These are phyloP conservation scores for Aspergillus panamensis DNA, from an alignment of 495 filamentous ascomycete species.

Conservation along the genomic window DNA sequence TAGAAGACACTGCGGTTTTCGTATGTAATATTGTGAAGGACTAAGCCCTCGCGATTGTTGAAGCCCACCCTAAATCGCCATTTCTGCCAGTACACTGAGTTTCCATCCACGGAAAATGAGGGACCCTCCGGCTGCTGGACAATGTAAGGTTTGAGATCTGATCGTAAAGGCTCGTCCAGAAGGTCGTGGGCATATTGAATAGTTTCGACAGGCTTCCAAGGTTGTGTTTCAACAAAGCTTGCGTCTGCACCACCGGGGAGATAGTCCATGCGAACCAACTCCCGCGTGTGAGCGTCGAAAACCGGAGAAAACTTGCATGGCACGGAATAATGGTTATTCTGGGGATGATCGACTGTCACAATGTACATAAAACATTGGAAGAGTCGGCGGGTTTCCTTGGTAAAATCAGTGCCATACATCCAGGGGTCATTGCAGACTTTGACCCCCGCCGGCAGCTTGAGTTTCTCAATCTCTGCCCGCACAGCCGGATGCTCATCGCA, in stretches of 20 bases:
- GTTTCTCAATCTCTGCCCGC: conserved; percentile 39
- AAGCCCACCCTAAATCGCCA: conserved; percentile 65
- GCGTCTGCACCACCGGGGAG: conserved; percentile 40
- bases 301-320: conserved; percentile 78
- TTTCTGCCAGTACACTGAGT: conserved; percentile 61
- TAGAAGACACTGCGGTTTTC: conserved; percentile 67
- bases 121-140: conserved; percentile 74
- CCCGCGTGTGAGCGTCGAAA: conserved; percentile 59
- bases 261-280: conserved; percentile 56
- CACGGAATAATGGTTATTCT: conserved; percentile 73
- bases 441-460: conserved; percentile 39
- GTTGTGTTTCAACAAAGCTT: conserved; percentile 30
- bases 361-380: conserved; percentile 49
- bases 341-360: conserved; percentile 37
- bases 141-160: conserved; percentile 71
- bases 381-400: conserved; percentile 36
- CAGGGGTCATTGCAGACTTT: conserved; percentile 46
- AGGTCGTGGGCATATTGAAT: conserved; percentile 49
- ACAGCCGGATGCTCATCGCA: conserved; percentile 43
- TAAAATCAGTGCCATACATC: conserved; percentile 44
- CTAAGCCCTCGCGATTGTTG: conserved; percentile 61
- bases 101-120: conserved; percentile 57
- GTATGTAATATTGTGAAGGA: conserved; percentile 63
- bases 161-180: conserved; percentile 37
- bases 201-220: conserved; percentile 51